These are phyloP conservation scores for Senecio squalidus DNA, from an alignment of 140 eudicot genomes.

Conservation along the genomic window DNA sequence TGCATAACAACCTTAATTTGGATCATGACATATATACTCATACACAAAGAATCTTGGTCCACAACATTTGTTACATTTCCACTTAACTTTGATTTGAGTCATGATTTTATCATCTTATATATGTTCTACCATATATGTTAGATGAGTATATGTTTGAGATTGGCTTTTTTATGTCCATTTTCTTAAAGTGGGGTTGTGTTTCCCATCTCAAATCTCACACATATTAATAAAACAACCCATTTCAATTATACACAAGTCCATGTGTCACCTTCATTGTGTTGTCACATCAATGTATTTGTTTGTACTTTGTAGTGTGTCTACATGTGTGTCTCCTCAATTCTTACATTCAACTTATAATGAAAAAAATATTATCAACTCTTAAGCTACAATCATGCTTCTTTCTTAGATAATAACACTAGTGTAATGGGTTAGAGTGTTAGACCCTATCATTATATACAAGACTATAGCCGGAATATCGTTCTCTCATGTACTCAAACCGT, in stretches of 20 bases:
- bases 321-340: not conserved
- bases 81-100: not conserved
- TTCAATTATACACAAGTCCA: slow-evolving; percentile 22
- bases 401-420: too few relatives aligned
- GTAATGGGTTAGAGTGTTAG: too few relatives aligned
- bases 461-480: too few relatives aligned
- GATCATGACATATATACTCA: too few relatives aligned
- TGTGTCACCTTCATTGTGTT: slow-evolving; percentile 19
- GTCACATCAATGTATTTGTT: slow-evolving; percentile 29
- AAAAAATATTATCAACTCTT: too few relatives aligned
- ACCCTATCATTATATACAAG: too few relatives aligned
- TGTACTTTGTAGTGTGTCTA: not conserved
- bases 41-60: too few relatives aligned
- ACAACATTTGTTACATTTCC: slow-evolving; percentile 4
- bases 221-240: slow-evolving; percentile 16
- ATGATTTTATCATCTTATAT: not conserved
- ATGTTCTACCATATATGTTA: not conserved
- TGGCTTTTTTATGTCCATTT: slow-evolving; percentile 16
- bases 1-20: too few relatives aligned
- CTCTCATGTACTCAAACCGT: too few relatives aligned
- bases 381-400: too few relatives aligned
- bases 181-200: slow-evolving; percentile 18
- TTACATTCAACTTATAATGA: not conserved
- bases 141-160: slow-evolving; percentile 2
- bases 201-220: slow-evolving; percentile 13